Conservation (phyloP, 2,329 filamentous ascomycete species). For the Phyllosticta paracitricarpa region DNA sequence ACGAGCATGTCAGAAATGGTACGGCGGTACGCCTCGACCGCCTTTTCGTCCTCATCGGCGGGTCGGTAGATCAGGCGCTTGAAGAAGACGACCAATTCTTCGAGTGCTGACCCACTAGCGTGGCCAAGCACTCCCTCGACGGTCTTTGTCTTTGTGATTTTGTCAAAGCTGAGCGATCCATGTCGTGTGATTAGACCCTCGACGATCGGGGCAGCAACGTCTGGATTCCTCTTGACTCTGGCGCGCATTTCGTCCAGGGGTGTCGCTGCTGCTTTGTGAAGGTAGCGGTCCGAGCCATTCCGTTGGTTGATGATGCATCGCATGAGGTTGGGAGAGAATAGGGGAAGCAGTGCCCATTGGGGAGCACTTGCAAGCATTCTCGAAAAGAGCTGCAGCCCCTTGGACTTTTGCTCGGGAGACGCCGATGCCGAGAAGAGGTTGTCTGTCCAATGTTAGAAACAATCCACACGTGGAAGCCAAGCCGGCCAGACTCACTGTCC, state of each 20-base stretch:
- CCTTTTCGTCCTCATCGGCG: constrained; percentile 32
- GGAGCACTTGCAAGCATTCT: constrained; percentile 54
- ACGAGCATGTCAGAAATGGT: constrained; percentile 44
- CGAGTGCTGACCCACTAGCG: constrained; percentile 41
- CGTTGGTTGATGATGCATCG: constrained; percentile 75
- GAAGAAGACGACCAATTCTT: constrained; percentile 45
- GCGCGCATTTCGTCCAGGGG: constrained; percentile 61
- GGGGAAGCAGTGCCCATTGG: constrained; percentile 39
- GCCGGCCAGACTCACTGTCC: constrained; percentile 53
- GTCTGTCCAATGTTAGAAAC: constrained; percentile 40
- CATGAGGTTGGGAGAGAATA: constrained; percentile 80
- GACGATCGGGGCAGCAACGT: constrained; percentile 51
- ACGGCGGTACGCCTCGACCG: constrained; percentile 37
- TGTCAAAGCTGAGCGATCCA: constrained; percentile 73
- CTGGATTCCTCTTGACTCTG: constrained; percentile 52
- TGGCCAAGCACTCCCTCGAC: constrained; percentile 62
- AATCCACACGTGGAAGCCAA: background rate
- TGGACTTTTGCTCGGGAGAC: constrained; percentile 82
- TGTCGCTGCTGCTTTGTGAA: constrained; percentile 70
- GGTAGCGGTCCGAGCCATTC: constrained; percentile 63
- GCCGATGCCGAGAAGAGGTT: constrained; percentile 73
- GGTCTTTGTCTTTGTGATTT: constrained; percentile 75
- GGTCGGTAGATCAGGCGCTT: constrained; percentile 37
- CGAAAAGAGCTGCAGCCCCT: constrained; percentile 80
- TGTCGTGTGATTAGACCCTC: constrained; percentile 58